These are phyloP conservation scores for Ammopiptanthus mongolicus DNA, from an alignment of 306 rosid genomes.

Conservation along the genomic window DNA sequence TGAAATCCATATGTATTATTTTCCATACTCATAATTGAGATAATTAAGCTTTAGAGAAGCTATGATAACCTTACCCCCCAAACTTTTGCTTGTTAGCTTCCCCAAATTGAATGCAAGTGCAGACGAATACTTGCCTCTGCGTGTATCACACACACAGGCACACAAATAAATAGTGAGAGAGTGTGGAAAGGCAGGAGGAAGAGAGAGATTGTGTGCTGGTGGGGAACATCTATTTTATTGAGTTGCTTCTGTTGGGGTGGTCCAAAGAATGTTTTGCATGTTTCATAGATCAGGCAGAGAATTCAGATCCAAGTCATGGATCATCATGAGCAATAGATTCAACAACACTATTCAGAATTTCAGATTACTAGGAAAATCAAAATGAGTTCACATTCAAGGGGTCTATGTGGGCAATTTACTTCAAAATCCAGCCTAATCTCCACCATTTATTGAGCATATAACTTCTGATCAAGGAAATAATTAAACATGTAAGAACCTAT, in stretches of 20 bases:
- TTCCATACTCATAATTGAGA: conserved; percentile 12
- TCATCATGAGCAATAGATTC: conserved; percentile 24
- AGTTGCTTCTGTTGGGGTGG: conserved; percentile 24
- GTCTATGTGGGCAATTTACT: conserved; percentile 23
- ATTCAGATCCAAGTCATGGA: conserved; percentile 26
- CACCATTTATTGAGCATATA: conserved; percentile 36
- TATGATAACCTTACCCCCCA: neutral
- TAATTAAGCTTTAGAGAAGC: conserved; percentile 6
- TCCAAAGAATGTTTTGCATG: conserved; percentile 30
- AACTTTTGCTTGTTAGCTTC: conserved; percentile 6
- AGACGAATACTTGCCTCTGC: neutral
- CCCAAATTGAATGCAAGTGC: conserved; percentile 1
- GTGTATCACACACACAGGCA: neutral
- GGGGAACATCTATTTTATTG: conserved; percentile 34
- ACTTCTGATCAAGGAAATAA: conserved; percentile 32
- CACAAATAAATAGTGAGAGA: neutral
- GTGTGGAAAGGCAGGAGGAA: neutral
- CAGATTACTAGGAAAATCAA: neutral
- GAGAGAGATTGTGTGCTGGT: conserved; percentile 17
- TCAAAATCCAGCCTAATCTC: conserved; percentile 22
- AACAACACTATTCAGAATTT: neutral
- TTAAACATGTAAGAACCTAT: conserved; percentile 46
- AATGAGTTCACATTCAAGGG: conserved; percentile 32
- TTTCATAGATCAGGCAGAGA: conserved; percentile 20
- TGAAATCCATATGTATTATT: conserved; percentile 31